These are phyloP conservation scores for Polychaeton citri DNA, from an alignment of 2,329 filamentous ascomycete species.

Conservation along the genomic window DNA sequence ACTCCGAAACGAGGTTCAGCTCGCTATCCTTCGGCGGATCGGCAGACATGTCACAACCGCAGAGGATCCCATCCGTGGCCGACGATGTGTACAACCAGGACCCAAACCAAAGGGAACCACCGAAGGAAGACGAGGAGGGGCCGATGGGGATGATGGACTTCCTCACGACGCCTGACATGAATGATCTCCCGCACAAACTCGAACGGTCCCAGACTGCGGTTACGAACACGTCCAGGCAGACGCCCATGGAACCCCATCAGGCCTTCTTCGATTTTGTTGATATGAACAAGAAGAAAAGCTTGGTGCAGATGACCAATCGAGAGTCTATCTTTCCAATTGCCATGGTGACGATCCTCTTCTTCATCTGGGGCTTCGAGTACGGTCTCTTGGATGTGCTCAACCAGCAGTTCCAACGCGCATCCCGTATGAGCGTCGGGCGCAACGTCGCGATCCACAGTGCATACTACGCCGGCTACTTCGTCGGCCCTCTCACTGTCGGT, in stretches of 20 bases:
- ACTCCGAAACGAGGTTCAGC: slow-evolving; percentile 19
- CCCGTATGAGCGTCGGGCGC: slow-evolving; percentile 47
- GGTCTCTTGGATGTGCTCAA: slow-evolving; percentile 76
- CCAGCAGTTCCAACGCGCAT: slow-evolving; percentile 49
- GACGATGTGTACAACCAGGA: not conserved
- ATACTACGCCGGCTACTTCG: slow-evolving; percentile 60
- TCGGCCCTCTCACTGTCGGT: slow-evolving; percentile 57
- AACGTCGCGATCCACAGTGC: slow-evolving; percentile 54
- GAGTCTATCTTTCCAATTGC: slow-evolving; percentile 61
- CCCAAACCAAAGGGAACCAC: not conserved
- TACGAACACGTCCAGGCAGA: slow-evolving; percentile 25
- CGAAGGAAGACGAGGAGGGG: slow-evolving; percentile 6
- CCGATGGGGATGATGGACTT: slow-evolving; percentile 40
- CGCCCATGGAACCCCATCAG: slow-evolving; percentile 12
- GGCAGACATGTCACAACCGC: slow-evolving; percentile 10
- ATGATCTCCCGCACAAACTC: slow-evolving; percentile 14
- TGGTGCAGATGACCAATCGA: slow-evolving; percentile 48
- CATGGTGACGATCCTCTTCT: slow-evolving; percentile 68
- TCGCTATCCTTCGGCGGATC: slow-evolving; percentile 10
- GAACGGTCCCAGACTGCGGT: slow-evolving; percentile 25
- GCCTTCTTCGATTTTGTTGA: slow-evolving; percentile 68
- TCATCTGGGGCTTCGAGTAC: slow-evolving; percentile 85
- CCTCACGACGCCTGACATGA: slow-evolving; percentile 33
- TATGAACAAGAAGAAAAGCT: slow-evolving; percentile 54
- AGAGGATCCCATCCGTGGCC: slow-evolving; percentile 14